Conservation (phyloP, 2,329 filamentous ascomycete genomes). For the Fusarium sp. region DNA sequence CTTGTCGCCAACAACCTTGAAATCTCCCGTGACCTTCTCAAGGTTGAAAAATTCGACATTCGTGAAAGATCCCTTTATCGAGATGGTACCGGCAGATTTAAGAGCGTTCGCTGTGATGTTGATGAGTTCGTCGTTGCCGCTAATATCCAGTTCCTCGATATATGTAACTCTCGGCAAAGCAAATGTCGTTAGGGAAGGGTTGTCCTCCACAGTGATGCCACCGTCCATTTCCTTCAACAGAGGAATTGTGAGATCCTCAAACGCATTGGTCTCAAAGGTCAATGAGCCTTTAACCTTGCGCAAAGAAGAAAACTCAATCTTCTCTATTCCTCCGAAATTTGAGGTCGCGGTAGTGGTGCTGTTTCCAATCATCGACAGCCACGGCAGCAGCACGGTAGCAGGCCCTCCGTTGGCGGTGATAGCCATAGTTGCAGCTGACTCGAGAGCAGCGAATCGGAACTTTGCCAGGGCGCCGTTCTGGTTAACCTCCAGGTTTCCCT, state of each 20-base stretch:
- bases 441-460: conserved; percentile 41
- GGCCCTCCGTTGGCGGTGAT: conserved; percentile 44
- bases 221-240: conserved; percentile 46
- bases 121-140: conserved; percentile 43
- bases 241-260: conserved; percentile 45
- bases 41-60: conserved; percentile 49
- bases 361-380: conserved; percentile 43
- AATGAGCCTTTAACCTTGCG: conserved; percentile 44
- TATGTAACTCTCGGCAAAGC: conserved; percentile 44
- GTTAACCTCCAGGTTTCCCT: conserved; percentile 47
- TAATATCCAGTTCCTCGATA: conserved; percentile 43
- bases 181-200: conserved; percentile 42
- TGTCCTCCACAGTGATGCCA: conserved; percentile 46
- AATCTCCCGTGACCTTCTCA: conserved; percentile 47
- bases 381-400: conserved; percentile 38
- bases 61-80: conserved; percentile 44
- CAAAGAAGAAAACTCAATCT: conserved; percentile 45
- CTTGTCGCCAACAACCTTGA: conserved; percentile 44
- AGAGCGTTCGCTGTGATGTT: conserved; percentile 50
- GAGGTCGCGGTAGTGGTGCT: conserved; percentile 46
- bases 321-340: conserved; percentile 33
- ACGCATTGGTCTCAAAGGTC: conserved; percentile 39
- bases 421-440: conserved; percentile 46
- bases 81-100: conserved; percentile 45
- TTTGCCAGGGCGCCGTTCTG: conserved; percentile 41